Base-by-base conservation (phyloP, 495 filamentous ascomycete species). In the Aspergillus sparsus region DNA sequence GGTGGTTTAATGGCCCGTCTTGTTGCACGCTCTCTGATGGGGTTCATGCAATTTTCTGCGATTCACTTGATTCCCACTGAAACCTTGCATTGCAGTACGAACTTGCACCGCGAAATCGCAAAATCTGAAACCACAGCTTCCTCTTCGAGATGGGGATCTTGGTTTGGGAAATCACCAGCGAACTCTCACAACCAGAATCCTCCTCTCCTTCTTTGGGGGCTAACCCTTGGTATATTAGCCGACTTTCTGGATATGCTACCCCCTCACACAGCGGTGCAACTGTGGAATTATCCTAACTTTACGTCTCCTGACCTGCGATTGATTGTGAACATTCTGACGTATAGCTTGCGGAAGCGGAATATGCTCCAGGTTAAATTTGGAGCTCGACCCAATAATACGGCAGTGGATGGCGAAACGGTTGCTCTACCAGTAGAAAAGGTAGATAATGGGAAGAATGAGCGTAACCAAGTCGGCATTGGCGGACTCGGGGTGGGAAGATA, bases 241-340 rank as follows among this genome's bases (percentile, higher is more conserved):
- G 89, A 93, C 70, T 87, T 92, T 61, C 75, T 91, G 41, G 86
- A 91, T 50, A 79, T 88, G 68, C 74, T 90, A 11, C 88, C 87
- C 6, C 83, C 84, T 11, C 77, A 87, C 59, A 84, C 81, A 33
- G 81, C 85, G 0, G 74, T 88, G 6, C 72, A 81, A 44, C 57
- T 88, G 32, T 92, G 87, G 87, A 78, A 79, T 16, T 90, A 87
- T 66, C 89, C 89, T 0, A 90, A 87, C 8, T 92, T 92, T 67
- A 88, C 88, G 3, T 75, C 85, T 6, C 78, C 76, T 39, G 89
- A 91, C 70, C 71, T 91, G 7, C 75, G 81, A 4, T 68, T 85
- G 42, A 73, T 85, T 37, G 76, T 89, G 34, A 85, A 81, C 72
- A 52, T 87, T 11, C 62, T 90, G 55, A 89, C 87, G 1, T 83